Evolutionary conservation across 129 eudicot genomes (phyloP), one percentile per base, ranked within the genome.

Genomic region (Calendula officinalis): DNA sequence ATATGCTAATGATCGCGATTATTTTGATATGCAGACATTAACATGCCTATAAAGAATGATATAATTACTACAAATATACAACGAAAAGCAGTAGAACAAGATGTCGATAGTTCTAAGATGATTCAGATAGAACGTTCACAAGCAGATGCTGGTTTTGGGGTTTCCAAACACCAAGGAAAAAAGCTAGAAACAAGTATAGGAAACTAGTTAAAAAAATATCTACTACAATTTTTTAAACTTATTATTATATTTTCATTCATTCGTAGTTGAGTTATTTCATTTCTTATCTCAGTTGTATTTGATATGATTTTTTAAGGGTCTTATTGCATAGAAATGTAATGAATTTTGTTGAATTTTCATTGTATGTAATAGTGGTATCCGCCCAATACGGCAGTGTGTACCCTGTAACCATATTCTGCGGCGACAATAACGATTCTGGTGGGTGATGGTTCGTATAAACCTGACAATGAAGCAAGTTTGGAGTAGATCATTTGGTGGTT

Each of bases 21-120:
- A 35, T 6, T n/a, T 56, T 33, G 46, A 42, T 17, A 44, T 22
- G 60, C 74, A 86, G 94, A 85, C 35, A 45, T 82, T 56, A 76
- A 80, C 27, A 51, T 84, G 59, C 56, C 82, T 5, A 30, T 73
- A 33, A 64, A 62, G 62, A 82, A 72, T 0, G 77, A 69, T 55
- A 1, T 62, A 8, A 46, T 73, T 22, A 80, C 63, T 67, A 71
- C 70, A 16, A 72, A 74, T 56, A 57, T 84, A 0, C 72, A 75
- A 72, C 87, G 80, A 53, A 53, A 76, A 62, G 44, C 75, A 4
- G 59, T 71, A 0, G 84, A 80, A 47, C 77, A 75, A 4, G 83
- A 79, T 46, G 55, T 54, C 7, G 90, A 83, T 51, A 74, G 52
- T 30, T 78, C 72, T 44, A 79, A 66, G 12, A 74, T 35, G 41